Evolutionary conservation across 345 rosid genomes (phyloP).

Genomic region (Salix arbutifolia): DNA sequence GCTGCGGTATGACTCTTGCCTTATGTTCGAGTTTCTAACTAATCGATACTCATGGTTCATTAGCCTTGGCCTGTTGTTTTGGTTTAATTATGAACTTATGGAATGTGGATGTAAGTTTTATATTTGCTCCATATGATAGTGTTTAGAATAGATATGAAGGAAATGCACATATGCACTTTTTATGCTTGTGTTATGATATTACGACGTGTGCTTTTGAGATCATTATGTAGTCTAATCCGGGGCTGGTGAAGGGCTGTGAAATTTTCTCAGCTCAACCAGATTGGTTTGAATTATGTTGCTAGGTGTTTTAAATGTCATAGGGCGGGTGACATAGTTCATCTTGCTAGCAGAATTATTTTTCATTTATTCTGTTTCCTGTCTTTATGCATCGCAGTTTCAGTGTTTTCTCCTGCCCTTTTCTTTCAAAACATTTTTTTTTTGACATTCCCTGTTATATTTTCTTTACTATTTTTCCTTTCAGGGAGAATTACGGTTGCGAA

Average conservation of each 20-base stretch:
- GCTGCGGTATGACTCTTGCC: conserved; percentile 55
- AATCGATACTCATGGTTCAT: neutral
- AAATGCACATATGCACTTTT: neutral
- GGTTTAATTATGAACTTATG: neutral
- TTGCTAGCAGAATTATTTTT: neutral
- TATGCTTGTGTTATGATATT: neutral
- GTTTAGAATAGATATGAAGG: neutral
- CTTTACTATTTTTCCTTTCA: conserved; percentile 18
- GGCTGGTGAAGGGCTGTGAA: neutral
- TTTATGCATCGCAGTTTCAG: neutral
- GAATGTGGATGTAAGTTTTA: neutral
- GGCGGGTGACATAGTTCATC: neutral
- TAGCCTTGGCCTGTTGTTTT: neutral
- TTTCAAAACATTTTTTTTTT: neutral
- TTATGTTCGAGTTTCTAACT: conserved; percentile 7
- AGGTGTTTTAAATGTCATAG: neutral
- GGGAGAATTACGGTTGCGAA: conserved; percentile 98
- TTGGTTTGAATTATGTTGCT: neutral
- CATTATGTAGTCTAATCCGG: conserved; percentile 1
- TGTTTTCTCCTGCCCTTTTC: neutral
- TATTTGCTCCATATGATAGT: neutral
- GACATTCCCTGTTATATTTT: neutral
- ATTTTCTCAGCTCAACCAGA: neutral
- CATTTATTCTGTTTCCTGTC: neutral
- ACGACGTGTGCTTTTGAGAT: neutral